Conservation (phyloP, 1,139 yeast genomes). For the Kluyveromyces sp. region DNA sequence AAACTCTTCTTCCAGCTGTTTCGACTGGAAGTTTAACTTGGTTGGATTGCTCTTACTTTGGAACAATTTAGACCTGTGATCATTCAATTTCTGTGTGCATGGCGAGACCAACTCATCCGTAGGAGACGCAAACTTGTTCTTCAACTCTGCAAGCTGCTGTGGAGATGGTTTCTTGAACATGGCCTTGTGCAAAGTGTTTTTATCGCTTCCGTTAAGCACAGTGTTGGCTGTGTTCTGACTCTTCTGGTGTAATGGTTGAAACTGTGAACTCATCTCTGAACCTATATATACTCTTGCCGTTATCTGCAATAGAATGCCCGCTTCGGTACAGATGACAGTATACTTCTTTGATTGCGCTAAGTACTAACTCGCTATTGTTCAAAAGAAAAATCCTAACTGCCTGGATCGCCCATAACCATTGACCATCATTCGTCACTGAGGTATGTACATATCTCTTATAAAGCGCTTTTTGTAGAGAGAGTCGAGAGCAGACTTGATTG, state of each 20-base stretch:
- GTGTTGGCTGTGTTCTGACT: constrained; percentile 1
- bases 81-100: constrained; percentile 47
- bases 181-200: constrained; percentile 15
- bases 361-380: too few relatives aligned
- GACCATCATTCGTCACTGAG: neutral
- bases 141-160: constrained; percentile 11
- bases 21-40: constrained; percentile 21
- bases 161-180: constrained; percentile 21
- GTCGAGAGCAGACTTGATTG: neutral
- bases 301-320: neutral
- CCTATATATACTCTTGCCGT: neutral
- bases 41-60: constrained; percentile 27
- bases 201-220: neutral
- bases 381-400: too few relatives aligned
- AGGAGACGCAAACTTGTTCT: constrained; percentile 44
- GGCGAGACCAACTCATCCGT: constrained; percentile 53
- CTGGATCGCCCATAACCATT: neutral
- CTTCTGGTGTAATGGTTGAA: constrained; percentile 28
- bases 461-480: neutral
- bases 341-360: too few relatives aligned
- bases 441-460: neutral
- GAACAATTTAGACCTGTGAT: constrained; percentile 36
- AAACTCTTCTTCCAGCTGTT: constrained; percentile 5
- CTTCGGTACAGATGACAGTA: too few relatives aligned
- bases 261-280: constrained; percentile 7